phyloP scores from a whole-genome alignment of 495 filamentous ascomycete species.

The Xylaria telfairii region DNA sequence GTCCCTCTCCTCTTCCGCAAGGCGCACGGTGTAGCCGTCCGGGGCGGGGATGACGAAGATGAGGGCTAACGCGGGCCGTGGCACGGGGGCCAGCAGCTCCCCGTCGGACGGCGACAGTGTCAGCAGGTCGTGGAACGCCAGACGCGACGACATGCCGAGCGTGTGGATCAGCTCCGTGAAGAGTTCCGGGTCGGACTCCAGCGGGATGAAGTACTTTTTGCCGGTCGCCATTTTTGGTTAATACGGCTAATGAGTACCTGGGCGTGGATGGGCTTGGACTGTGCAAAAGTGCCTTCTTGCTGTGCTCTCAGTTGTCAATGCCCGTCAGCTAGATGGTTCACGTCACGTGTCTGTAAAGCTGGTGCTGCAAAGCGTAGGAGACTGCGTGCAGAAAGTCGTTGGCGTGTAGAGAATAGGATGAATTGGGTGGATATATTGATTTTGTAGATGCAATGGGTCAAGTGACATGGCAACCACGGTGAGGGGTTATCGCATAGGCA shows the following conservation, averaged over 20 bases:
- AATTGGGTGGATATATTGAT: too few species aligned
- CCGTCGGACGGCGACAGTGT: slow-evolving; percentile 51
- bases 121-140: slow-evolving; percentile 80
- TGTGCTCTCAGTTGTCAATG: not conserved
- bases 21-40: slow-evolving; percentile 61
- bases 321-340: too few species aligned
- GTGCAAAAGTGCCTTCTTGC: not conserved
- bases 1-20: slow-evolving; percentile 55
- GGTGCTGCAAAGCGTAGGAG: too few species aligned
- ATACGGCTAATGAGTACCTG: not conserved
- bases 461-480: not conserved
- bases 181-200: slow-evolving; percentile 70
- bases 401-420: too few species aligned
- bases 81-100: slow-evolving; percentile 70
- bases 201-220: slow-evolving; percentile 26
- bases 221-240: slow-evolving; percentile 4
- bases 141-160: slow-evolving; percentile 66
- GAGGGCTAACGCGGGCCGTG: slow-evolving; percentile 74
- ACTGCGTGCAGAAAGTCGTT: not conserved
- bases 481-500: not conserved
- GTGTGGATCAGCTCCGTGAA: slow-evolving; percentile 74
- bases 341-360: too few species aligned
- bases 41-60: slow-evolving; percentile 43
- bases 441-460: not conserved
- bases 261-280: not conserved